phyloP scores from a whole-genome alignment of 768 basidiomycete genomes.

The Leccinum arenicola region DNA sequence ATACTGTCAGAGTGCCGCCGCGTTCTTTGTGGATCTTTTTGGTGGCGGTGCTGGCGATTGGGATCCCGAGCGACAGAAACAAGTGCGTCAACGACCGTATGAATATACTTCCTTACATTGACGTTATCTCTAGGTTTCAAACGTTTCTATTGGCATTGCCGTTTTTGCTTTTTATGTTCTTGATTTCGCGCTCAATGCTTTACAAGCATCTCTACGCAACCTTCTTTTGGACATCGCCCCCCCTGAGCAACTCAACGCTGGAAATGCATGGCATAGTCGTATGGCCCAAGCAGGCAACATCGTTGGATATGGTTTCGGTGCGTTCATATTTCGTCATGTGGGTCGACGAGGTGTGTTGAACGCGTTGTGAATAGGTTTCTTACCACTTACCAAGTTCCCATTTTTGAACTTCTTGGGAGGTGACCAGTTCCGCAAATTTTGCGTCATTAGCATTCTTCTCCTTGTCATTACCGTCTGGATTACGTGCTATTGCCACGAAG shows the following conservation, averaged over 20 bases:
- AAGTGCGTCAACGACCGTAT: slow-evolving; percentile 40
- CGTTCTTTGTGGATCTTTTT: slow-evolving; percentile 72
- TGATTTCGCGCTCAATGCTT: slow-evolving; percentile 96
- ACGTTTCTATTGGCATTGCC: slow-evolving; percentile 79
- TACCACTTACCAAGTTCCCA: slow-evolving; percentile 81
- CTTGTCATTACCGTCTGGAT: slow-evolving; percentile 81
- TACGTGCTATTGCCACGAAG: slow-evolving; percentile 84
- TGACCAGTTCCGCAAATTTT: slow-evolving; percentile 95
- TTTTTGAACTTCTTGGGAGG: slow-evolving; percentile 81
- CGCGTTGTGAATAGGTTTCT: slow-evolving; percentile 54
- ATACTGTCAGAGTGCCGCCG: slow-evolving; percentile 74
- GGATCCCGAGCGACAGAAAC: slow-evolving; percentile 70
- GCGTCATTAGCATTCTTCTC: slow-evolving; percentile 77
- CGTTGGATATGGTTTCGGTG: slow-evolving; percentile 89
- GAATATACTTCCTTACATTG: not conserved
- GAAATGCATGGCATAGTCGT: slow-evolving; percentile 96
- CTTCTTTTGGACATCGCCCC: slow-evolving; percentile 92
- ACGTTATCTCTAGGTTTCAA: slow-evolving; percentile 46
- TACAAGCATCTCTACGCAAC: slow-evolving; percentile 90
- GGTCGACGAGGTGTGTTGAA: slow-evolving; percentile 6
- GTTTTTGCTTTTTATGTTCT: slow-evolving; percentile 89
- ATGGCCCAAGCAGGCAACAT: slow-evolving; percentile 99
- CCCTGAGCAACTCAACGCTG: slow-evolving; percentile 83
- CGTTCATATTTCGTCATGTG: slow-evolving; percentile 16
- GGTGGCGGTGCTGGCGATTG: slow-evolving; percentile 79